Evolutionary conservation across 2,329 filamentous ascomycete genomes (phyloP).

Genomic region (Bisporella sp.): DNA sequence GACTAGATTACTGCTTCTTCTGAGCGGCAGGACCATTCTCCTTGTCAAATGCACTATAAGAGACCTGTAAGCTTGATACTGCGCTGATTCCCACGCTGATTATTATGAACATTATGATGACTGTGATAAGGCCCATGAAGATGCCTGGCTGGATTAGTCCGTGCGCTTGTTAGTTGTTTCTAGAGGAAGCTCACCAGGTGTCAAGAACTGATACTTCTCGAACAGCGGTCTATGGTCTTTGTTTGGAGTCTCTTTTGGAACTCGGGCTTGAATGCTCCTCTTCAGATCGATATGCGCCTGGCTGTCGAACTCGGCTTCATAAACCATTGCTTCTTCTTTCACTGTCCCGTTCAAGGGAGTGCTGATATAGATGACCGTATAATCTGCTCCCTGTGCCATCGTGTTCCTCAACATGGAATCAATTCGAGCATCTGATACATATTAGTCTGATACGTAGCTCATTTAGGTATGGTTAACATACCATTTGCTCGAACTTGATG

Average conservation of each 20-base stretch:
- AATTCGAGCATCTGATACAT: conserved; percentile 16
- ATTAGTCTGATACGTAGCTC: not conserved
- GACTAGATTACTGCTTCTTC: conserved; percentile 64
- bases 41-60: conserved; percentile 94
- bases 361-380: conserved; percentile 72
- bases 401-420: conserved; percentile 30
- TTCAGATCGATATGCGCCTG: conserved; percentile 67
- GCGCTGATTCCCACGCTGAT: conserved; percentile 72
- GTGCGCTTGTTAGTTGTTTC: not conserved
- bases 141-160: conserved; percentile 49
- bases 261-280: conserved; percentile 37
- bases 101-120: conserved; percentile 67
- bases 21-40: conserved; percentile 85
- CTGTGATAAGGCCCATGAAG: conserved; percentile 75
- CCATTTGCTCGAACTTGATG: conserved; percentile 41
- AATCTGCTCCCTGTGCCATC: conserved; percentile 33
- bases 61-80: conserved; percentile 74
- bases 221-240: conserved; percentile 57
- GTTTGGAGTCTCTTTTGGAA: conserved; percentile 35
- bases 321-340: conserved; percentile 28
- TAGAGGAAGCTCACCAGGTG: conserved; percentile 57
- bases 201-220: conserved; percentile 92
- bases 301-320: conserved; percentile 54
- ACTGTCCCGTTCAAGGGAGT: conserved; percentile 35
- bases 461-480: conserved; percentile 24